phyloP scores from a whole-genome alignment of 345 rosid genomes.

The Pelargonium nanum region DNA sequence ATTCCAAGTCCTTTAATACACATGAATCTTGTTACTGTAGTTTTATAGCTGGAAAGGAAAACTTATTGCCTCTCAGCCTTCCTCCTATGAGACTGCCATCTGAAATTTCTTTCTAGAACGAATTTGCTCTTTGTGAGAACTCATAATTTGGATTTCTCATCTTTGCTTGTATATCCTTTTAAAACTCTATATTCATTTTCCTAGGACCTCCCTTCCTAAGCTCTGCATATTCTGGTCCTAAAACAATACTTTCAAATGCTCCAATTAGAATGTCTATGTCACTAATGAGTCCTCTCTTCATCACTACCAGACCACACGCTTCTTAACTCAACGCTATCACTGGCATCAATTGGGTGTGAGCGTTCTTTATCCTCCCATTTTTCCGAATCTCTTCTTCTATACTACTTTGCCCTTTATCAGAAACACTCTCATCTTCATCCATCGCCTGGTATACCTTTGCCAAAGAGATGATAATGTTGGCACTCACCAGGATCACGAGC shows the following conservation, averaged over 20 bases:
- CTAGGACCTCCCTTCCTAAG: conserved; percentile 89
- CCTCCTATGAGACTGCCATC: conserved; percentile 73
- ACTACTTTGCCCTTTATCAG: conserved; percentile 17
- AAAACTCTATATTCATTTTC: conserved; percentile 81
- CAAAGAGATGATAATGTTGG: conserved; percentile 66
- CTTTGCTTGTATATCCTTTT: conserved; percentile 83
- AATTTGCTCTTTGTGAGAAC: conserved; percentile 84
- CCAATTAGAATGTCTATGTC: conserved; percentile 75
- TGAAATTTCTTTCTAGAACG: conserved; percentile 87
- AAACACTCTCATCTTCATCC: conserved; percentile 52
- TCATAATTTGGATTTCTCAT: conserved; percentile 91
- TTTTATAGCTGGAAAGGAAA: too few relatives aligned
- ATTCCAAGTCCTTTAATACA: too few relatives aligned
- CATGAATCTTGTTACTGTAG: too few relatives aligned
- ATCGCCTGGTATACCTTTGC: conserved; percentile 46
- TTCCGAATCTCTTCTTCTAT: conserved; percentile 51
- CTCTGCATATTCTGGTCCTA: conserved; percentile 92
- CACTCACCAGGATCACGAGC: conserved; percentile 41
- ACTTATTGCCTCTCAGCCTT: conserved; percentile 68
- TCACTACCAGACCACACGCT: conserved; percentile 93
- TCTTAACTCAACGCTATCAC: conserved; percentile 76
- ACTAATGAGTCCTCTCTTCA: conserved; percentile 90
- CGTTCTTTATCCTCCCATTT: conserved; percentile 65
- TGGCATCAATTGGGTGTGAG: conserved; percentile 59
- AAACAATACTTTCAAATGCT: conserved; percentile 80